Evolutionary conservation across 305 asterid species (phyloP).

Genomic region (Solanum hybrid): DNA sequence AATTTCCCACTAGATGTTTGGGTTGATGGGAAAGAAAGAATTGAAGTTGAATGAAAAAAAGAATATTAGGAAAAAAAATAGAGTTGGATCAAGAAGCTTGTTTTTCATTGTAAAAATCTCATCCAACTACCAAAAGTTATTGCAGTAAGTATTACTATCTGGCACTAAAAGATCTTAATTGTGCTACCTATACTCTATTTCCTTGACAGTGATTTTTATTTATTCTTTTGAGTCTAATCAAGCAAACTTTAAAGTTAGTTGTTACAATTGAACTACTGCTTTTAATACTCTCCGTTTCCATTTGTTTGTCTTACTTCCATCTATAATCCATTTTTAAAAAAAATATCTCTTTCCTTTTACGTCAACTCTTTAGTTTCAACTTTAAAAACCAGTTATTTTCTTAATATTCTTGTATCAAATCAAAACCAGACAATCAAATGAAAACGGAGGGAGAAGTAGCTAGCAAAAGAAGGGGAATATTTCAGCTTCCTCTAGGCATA

Average conservation of each 20-base stretch:
- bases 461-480: slow-evolving; percentile 7
- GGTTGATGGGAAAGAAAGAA: slow-evolving; percentile 4
- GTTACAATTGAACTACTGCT: slow-evolving; percentile 25
- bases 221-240: slow-evolving; percentile 5
- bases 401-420: not conserved
- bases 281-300: slow-evolving; percentile 7
- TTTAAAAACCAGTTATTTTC: not conserved
- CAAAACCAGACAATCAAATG: not conserved
- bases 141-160: not conserved
- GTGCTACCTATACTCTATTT: slow-evolving; percentile 19
- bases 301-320: not conserved
- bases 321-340: not conserved
- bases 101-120: slow-evolving; percentile 15
- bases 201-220: slow-evolving; percentile 12
- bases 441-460: not conserved
- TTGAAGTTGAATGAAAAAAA: slow-evolving; percentile 3
- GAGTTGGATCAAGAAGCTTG: slow-evolving; percentile 2
- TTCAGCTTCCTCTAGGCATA: not conserved
- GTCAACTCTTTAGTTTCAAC: not conserved
- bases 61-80: not conserved
- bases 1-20: not conserved
- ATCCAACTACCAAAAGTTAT: slow-evolving; percentile 8
- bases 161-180: slow-evolving; percentile 3
- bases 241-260: slow-evolving; percentile 7
- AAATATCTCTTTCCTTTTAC: not conserved